Base-by-base conservation (phyloP, 2,329 filamentous ascomycete species). In the Sporothrix globosa region DNA sequence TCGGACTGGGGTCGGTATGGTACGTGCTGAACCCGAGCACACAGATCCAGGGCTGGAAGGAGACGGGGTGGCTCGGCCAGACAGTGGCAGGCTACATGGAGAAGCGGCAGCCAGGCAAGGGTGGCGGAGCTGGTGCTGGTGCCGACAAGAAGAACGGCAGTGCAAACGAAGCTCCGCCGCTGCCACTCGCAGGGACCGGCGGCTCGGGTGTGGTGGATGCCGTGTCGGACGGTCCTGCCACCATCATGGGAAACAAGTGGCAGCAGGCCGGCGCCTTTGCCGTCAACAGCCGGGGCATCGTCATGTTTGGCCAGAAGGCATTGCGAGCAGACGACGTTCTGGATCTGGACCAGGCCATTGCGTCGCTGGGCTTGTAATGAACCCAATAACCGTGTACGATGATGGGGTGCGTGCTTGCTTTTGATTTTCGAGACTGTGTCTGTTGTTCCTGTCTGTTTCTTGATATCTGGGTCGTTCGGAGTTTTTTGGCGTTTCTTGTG, bases 231-330 rank as follows among this genome's bases (percentile, higher is more conserved):
- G 83, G 80, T 0, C 79, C 81, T 0, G 79, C 78, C 34, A 85
- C 81, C 50, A 80, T 82, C 5, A 81, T 86, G 80, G 83, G 85
- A 2, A 87, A 85, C 74, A 86, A 86, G 78, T 87, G 85, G 85
- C 85, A 86, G 76, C 82, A 85, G 75, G 81, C 83, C 1, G 84
- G 84, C 0, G 81, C 83, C 1, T 87, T 85, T 76, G 83, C 84
- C 4, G 77, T 86, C 2, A 83, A 87, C 71, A 82, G 82, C 0
- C 79, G 81, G 17, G 84, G 83, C 10, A 82, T 80, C 9, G 81
- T 87, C 1, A 79, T 85, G 10, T 87, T 82, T 83, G 84, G 82
- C 3, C 81, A 81, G 4, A 85, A 85, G 75, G 83, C 83, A 2
- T 69, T 77, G 56, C 79, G 82, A 70, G 82, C 82, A 2, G 84